Percentiles rank a stretch among this genome's conserved stretches.
Evolutionary conservation across 495 filamentous ascomycete species (phyloP).

Genomic region (Xylaria nigripes): DNA sequence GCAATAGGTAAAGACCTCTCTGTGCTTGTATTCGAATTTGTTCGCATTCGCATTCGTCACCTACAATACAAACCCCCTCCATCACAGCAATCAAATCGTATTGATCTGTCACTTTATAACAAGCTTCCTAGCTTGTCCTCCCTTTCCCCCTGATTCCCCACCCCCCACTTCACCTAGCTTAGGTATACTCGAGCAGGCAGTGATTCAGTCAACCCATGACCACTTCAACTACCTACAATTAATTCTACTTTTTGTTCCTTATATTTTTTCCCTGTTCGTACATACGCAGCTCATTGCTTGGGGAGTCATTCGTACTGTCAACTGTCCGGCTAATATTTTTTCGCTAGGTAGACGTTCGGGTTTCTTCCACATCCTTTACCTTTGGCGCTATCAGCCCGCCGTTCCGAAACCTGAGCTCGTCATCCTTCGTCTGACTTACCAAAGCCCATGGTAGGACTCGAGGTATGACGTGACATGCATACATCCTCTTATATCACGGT

Average conservation of each 20-base stretch:
- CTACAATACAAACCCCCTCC: neutral
- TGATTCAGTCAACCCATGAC: neutral
- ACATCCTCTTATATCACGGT: constrained; percentile 28
- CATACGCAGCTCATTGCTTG: neutral
- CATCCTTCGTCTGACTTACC: constrained; percentile 21
- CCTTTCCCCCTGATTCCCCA: neutral
- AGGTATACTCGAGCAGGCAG: neutral
- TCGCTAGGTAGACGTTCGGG: neutral
- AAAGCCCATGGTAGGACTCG: constrained; percentile 19
- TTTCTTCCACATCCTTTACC: neutral
- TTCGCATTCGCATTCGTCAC: neutral
- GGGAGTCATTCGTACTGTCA: neutral
- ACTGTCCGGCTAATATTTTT: neutral
- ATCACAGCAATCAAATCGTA: neutral
- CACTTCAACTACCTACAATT: neutral
- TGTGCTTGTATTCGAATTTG: too few relatives aligned
- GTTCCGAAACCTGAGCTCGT: constrained; percentile 12
- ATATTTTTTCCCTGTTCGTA: neutral
- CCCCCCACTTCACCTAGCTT: neutral
- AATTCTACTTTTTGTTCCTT: too few relatives aligned
- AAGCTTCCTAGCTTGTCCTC: neutral
- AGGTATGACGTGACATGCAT: constrained; percentile 29
- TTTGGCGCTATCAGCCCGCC: neutral
- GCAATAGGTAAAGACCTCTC: too few relatives aligned
- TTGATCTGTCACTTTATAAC: too few relatives aligned